Conservation (phyloP, 192 early-diverging fungal species). For the Rhizoclosmatium globosum region DNA sequence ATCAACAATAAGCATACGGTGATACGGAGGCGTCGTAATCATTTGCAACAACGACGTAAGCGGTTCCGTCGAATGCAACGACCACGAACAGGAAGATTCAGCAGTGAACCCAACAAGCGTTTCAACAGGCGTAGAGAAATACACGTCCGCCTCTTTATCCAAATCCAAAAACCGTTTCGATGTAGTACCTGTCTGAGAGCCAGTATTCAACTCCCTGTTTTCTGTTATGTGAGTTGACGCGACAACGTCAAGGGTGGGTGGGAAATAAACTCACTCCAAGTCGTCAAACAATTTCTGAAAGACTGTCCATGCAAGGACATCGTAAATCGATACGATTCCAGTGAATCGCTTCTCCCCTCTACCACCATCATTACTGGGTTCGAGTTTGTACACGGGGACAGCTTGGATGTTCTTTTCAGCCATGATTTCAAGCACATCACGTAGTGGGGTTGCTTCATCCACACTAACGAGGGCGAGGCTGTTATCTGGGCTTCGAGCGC, state of each 20-base stretch:
- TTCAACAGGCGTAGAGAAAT: conserved; percentile 51
- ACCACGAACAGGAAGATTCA: conserved; percentile 50
- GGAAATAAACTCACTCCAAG: conserved; percentile 32
- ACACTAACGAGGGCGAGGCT: conserved; percentile 42
- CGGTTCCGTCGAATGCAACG: conserved; percentile 47
- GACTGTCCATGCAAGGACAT: conserved; percentile 56
- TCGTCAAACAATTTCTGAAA: conserved; percentile 59
- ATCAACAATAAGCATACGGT: conserved; percentile 56
- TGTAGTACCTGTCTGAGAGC: not conserved
- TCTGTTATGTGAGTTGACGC: not conserved
- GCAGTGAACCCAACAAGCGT: conserved; percentile 43
- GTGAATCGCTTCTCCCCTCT: conserved; percentile 10
- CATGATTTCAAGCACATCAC: conserved; percentile 46
- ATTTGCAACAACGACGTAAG: conserved; percentile 50
- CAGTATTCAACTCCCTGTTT: not conserved
- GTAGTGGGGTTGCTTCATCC: conserved; percentile 40
- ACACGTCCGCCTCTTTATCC: conserved; percentile 40
- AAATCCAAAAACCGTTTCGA: conserved; percentile 11
- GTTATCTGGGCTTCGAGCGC: conserved; percentile 9
- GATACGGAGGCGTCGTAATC: conserved; percentile 46
- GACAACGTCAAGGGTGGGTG: not conserved
- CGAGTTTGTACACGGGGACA: conserved; percentile 44
- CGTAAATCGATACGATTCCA: conserved; percentile 62
- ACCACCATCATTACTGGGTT: not conserved
- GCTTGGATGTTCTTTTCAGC: conserved; percentile 48